Evolutionary conservation across 1,284 basidiomycete genomes (phyloP), one percentile per base, ranked within the genome.

Genomic region (Trichosporon sp.): DNA sequence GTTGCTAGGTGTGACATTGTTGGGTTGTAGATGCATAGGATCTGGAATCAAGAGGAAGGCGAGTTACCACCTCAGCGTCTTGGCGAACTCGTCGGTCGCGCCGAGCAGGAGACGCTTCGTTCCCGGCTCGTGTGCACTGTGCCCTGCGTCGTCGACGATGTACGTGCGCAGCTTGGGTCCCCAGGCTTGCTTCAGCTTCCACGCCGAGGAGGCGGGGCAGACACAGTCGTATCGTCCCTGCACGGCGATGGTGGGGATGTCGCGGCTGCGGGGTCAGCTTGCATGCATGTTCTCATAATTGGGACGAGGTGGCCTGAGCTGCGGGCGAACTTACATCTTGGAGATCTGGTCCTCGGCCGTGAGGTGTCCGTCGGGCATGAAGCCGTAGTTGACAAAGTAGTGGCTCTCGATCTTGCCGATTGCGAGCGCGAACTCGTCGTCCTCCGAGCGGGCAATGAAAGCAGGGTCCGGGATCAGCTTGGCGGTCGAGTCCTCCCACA

Each of bases 351-450:
- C 91, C 76, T 88, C 87, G 76, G 92, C 90, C 66, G 97, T 86
- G 14, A 98, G 87, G 79, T 95, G 92, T 0, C 95, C 94, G 48
- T 96, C 92, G 35, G 91, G 74, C 90, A 97, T 91, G 85, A 93
- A 98, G 1, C 93, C 95, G 63, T 88, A 87, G 77, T 93, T 92
- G 65, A 93, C 85, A 78, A 97, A 96, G 83, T 92, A 98, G 79
- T 97, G 94, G 77, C 93, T 92, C 84, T 97, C 94, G 71, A 96
- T 95, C 54, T 91, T 86, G 5, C 93, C 92, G 81, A 94, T 95
- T 1, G 92, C 91, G 43, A 63, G 90, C 35, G 91, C 91, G 84
- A 90, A 94, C 68, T 87, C 63, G 19, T 71, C 86, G 75, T 91
- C 91, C 56, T 90, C 86, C 65, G 90, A 91, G 71, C 88, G 87